Evolutionary conservation across 176 grass and related monocot species (phyloP).

Genomic region (Zoysia japonica): DNA sequence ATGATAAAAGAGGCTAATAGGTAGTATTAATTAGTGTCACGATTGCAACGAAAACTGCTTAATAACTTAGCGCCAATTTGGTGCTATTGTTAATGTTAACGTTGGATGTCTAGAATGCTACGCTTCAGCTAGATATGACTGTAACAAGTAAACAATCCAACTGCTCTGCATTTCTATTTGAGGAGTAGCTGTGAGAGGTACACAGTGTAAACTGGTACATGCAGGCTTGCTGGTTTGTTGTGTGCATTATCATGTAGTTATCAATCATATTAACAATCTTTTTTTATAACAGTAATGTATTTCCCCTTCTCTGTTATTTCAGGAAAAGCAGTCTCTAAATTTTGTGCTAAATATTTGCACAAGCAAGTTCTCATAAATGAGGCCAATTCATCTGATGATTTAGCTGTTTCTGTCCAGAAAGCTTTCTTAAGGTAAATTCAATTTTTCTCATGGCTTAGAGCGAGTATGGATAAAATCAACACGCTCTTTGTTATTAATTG

Average conservation of each 20-base stretch:
- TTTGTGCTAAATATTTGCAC: constrained; percentile 87
- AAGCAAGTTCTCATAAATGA: constrained; percentile 69
- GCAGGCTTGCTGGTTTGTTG: neutral
- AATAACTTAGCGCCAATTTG: neutral
- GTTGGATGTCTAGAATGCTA: constrained; percentile 16
- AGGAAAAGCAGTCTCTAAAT: constrained; percentile 92
- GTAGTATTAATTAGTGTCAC: constrained; percentile 3
- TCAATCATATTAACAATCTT: neutral
- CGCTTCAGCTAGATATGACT: neutral
- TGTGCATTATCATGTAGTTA: constrained; percentile 13
- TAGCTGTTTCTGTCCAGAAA: constrained; percentile 54
- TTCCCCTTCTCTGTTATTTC: constrained; percentile 26
- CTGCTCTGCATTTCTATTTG: constrained; percentile 6
- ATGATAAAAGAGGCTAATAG: neutral
- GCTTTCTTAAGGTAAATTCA: constrained; percentile 80
- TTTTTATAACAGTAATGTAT: too few species aligned
- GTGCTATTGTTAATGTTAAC: neutral
- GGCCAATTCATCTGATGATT: constrained; percentile 58
- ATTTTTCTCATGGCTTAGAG: neutral
- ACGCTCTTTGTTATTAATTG: constrained; percentile 23
- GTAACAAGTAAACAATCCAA: constrained; percentile 10
- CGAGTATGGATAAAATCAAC: neutral
- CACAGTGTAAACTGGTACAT: neutral
- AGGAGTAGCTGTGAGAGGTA: neutral
- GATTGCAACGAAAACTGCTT: neutral